phyloP scores from a whole-genome alignment of 1,139 yeast genomes.

The Nakaseomyces nivariensis region DNA sequence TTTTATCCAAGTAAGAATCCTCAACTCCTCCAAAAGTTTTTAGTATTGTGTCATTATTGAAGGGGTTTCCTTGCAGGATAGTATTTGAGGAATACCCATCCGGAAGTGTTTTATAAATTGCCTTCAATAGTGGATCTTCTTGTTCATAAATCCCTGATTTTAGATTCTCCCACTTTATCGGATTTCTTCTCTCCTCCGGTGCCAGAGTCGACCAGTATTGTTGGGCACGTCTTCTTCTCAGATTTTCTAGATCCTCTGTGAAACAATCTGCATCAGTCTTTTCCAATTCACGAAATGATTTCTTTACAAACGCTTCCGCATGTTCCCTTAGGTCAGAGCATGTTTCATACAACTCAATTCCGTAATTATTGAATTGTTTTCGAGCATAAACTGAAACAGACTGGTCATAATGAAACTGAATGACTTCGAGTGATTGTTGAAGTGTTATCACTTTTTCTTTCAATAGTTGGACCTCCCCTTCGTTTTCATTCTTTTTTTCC shows the following conservation, averaged over 20 bases:
- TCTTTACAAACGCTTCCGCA: conserved; percentile 15
- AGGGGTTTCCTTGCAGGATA: neutral
- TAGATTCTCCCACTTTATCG: conserved; percentile 19
- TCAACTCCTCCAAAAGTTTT: neutral
- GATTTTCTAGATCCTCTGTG: conserved; percentile 16
- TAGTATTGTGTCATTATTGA: conserved; percentile 3
- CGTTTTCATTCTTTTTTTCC: conserved; percentile 18
- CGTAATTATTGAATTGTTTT: conserved; percentile 17
- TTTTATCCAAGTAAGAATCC: neutral
- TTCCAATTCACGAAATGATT: conserved; percentile 17
- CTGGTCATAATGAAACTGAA: conserved; percentile 18
- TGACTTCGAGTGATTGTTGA: conserved; percentile 15
- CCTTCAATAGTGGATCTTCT: conserved; percentile 23
- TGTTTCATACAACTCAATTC: conserved; percentile 19
- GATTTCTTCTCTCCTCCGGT: conserved; percentile 18
- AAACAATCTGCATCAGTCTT: conserved; percentile 12
- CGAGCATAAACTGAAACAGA: conserved; percentile 20
- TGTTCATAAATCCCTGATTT: conserved; percentile 22
- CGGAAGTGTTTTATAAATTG: conserved; percentile 17
- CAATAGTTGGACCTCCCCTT: conserved; percentile 19
- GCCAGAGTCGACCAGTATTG: conserved; percentile 21
- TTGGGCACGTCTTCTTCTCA: conserved; percentile 19
- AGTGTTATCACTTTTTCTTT: conserved; percentile 18
- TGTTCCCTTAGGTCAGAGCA: conserved; percentile 18
- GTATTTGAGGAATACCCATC: neutral